Conservation (phyloP, 768 basidiomycete species). For the Pulveroboletus sp. region DNA sequence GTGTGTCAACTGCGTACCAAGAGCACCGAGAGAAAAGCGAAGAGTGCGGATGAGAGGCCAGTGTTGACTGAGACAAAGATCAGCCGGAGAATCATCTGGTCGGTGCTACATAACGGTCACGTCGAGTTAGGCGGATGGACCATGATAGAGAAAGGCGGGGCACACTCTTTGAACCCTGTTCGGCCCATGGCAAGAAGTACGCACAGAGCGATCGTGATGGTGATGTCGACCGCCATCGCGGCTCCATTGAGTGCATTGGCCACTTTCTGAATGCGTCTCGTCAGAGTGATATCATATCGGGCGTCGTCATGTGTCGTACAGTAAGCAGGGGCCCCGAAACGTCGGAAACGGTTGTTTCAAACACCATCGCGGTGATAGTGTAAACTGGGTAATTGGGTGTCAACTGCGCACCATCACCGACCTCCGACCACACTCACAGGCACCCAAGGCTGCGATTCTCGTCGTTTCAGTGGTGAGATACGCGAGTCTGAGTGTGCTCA, state of each 20-base stretch:
- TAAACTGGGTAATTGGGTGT: constrained; percentile 13
- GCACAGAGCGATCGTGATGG: constrained; percentile 20
- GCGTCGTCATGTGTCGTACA: constrained; percentile 4
- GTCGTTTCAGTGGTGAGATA: constrained; percentile 1
- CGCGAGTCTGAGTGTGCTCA: neutral
- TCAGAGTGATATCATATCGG: constrained; percentile 1
- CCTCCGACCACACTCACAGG: constrained; percentile 6
- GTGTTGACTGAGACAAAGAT: constrained; percentile 25
- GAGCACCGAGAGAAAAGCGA: constrained; percentile 17
- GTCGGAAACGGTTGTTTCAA: constrained; percentile 12
- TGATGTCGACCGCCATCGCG: constrained; percentile 15
- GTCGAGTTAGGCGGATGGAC: neutral
- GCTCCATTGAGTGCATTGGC: constrained; percentile 10
- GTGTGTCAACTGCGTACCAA: constrained; percentile 12
- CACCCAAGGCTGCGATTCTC: constrained; percentile 8
- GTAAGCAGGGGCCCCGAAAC: constrained; percentile 18
- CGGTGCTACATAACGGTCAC: constrained; percentile 15
- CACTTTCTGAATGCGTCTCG: constrained; percentile 6
- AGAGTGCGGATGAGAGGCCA: constrained; percentile 21
- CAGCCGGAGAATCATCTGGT: constrained; percentile 21
- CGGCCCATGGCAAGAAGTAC: constrained; percentile 22
- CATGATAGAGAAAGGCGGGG: neutral
- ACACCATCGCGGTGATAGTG: constrained; percentile 8
- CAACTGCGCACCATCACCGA: neutral
- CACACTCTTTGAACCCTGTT: constrained; percentile 20